Evolutionary conservation across 2,329 filamentous ascomycete genomes (phyloP), one percentile per base, ranked within the genome.

Genomic region (Tolypocladium cylindrosporum): DNA sequence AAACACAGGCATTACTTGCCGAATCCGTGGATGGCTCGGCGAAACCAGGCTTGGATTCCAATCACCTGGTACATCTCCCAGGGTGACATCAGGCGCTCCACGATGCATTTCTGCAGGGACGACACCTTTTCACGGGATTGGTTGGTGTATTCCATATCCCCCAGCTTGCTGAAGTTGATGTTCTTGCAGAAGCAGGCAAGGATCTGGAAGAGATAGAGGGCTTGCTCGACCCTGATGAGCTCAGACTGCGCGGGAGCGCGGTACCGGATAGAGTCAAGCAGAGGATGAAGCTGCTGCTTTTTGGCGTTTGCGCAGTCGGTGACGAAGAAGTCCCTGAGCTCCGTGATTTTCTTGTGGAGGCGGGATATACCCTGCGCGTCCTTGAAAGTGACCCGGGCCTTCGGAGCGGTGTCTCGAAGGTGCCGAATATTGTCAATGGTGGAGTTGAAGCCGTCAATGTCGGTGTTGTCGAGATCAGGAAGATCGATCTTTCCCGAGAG

Each of bases 31-130:
- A 59, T 24, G 9, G 42, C 31, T 13, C 61, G 61, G 40, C 57
- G 42, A 52, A 60, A 61, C 54, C 58, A 62, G 6, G 45, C 37
- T 16, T 57, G 42, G 3, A 62, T 53, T 19, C 41, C 53, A 36
- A 60, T 34, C 7, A 61, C 61, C 42, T 62, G 59, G 52, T 61
- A 52, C 42, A 61, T 55, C 52, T 62, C 61, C 61, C 61, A 62
- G 4, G 61, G 61, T 7, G 61, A 57, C 37, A 62, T n/a, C 8
- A 55, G 21, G 9, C 48, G 10, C 1, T 55, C 56, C 8, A 43
- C n/a, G 34, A 61, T 27, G 3, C 21, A 40, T 2, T 45, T 24
- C 3, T 61, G 60, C 0, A 61, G 52, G 6, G 48, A 54, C 5
- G 14, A 16, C 1, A 61, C n/a, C 4, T 57, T 56, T 3, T 36